Evolutionary conservation across 129 eudicot genomes (phyloP).

Genomic region (Logfia minima): DNA sequence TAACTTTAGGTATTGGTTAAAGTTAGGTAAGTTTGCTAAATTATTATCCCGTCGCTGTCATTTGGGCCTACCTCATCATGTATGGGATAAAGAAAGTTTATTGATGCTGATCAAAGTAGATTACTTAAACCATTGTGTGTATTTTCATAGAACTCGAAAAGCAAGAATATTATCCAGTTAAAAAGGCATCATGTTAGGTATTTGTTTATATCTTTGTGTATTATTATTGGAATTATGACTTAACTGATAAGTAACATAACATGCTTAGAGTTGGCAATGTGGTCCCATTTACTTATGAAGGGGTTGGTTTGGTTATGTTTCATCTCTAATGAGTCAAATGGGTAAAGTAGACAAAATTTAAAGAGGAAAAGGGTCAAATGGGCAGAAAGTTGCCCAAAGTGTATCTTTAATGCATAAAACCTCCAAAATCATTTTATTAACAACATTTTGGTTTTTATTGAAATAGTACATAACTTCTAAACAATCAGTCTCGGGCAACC

Average conservation of each 20-base stretch:
- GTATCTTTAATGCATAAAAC: no score
- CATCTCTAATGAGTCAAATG: background rate
- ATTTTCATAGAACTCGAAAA: no score
- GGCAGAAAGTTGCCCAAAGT: background rate
- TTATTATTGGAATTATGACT: background rate
- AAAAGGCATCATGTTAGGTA: background rate
- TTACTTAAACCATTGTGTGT: background rate
- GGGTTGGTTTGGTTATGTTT: background rate
- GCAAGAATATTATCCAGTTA: no score
- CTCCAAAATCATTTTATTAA: background rate
- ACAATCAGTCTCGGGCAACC: background rate
- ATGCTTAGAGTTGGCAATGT: background rate
- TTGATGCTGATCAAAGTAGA: background rate
- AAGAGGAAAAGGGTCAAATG: background rate
- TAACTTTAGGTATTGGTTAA: background rate
- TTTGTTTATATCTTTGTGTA: background rate
- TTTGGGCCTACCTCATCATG: background rate
- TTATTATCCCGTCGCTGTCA: background rate
- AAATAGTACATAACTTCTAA: background rate
- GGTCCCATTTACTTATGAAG: background rate
- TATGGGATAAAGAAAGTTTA: background rate
- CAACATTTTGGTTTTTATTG: background rate
- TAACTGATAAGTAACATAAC: background rate
- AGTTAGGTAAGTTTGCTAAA: background rate
- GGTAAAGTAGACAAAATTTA: background rate